Evolutionary conservation across 306 rosid genomes (phyloP).

Genomic region (Prunus dulcis): DNA sequence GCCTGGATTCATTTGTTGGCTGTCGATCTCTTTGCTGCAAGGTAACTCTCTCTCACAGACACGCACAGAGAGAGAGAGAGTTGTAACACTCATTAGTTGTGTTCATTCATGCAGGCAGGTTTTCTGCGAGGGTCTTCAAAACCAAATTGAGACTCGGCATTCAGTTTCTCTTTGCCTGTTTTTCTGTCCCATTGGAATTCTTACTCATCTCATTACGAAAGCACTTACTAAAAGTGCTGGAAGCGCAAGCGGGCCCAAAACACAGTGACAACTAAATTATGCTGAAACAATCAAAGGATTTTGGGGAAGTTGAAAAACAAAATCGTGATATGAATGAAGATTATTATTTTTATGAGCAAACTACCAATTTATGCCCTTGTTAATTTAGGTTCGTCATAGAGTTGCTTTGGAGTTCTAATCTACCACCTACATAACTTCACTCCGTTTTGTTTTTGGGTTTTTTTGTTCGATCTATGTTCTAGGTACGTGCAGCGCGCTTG

Average conservation of each 20-base stretch:
- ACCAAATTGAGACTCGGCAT: constrained; percentile 80
- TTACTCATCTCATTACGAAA: constrained; percentile 76
- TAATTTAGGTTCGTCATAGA: too few species aligned
- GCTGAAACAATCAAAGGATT: background rate
- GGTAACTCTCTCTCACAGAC: constrained; percentile 38
- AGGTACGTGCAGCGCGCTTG: too few species aligned
- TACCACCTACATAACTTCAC: too few species aligned
- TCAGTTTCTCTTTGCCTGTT: constrained; percentile 81
- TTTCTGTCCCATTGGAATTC: constrained; percentile 89
- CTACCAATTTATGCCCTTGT: too few species aligned
- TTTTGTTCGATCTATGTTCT: too few species aligned
- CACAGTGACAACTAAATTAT: constrained; percentile 23
- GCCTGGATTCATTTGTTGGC: constrained; percentile 95
- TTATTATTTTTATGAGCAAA: background rate
- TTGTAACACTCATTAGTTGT: constrained; percentile 12
- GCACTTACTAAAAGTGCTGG: constrained; percentile 46
- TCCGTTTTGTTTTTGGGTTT: too few species aligned
- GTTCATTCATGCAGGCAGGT: constrained; percentile 59
- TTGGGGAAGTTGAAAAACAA: background rate
- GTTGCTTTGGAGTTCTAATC: too few species aligned
- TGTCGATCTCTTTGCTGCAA: constrained; percentile 94
- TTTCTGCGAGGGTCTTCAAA: constrained; percentile 65
- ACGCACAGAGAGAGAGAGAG: background rate
- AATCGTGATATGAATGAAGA: background rate
- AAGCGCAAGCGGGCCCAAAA: constrained; percentile 26